Evolutionary conservation across 805 yeast genomes (phyloP), one percentile per base, ranked within the genome.

Genomic region (Kregervanrija fluxuum): DNA sequence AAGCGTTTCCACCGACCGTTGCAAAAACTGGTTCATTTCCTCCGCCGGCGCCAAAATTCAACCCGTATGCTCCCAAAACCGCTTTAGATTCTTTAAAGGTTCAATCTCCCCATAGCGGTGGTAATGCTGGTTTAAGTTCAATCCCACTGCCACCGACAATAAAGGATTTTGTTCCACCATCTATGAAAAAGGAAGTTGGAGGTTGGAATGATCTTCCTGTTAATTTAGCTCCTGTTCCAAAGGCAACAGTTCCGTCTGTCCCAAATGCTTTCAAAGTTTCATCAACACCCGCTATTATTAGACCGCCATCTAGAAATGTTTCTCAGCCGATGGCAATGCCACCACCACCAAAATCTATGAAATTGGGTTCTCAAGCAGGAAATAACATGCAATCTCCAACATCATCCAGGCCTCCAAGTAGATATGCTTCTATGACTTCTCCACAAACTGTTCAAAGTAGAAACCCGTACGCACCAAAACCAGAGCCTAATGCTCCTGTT

Each of bases 151-250:
- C 64, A 38, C 60, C 61, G 35, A 14, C 11, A 22, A 2, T 35
- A 12, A 48, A 53, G 48, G 39, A 28, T 33, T 32, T 37, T 11
- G 11, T 17, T 9, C 59, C 60, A 16, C 49, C 59, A 10, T 62
- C 59, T 22, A 53, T 51, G 47, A 73, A 70, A 45, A 64, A 62
- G 43, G 77, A 77, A 37, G 75, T 75, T 34, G 85, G 80, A 34
- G 87, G 86, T 3, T 81, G 88, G 87, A 81, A 80, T 54, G 86
- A 80, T 56, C 64, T 82, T 48, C 87, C 88, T 41, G 70, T 75
- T 10, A 64, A 71, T 30, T 39, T 65, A 46, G 55, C 60, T 14
- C 48, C 63, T 9, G 52, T 61, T 30, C 52, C 45, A 4, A 48
- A 49, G 17, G 50, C 54, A 11, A 48, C 57, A 22, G 43, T 57